A percentile compares a stretch with the other conserved stretches of the same genome.
Conservation (phyloP, 1,284 basidiomycete species). For the Retiboletus fuscus region DNA sequence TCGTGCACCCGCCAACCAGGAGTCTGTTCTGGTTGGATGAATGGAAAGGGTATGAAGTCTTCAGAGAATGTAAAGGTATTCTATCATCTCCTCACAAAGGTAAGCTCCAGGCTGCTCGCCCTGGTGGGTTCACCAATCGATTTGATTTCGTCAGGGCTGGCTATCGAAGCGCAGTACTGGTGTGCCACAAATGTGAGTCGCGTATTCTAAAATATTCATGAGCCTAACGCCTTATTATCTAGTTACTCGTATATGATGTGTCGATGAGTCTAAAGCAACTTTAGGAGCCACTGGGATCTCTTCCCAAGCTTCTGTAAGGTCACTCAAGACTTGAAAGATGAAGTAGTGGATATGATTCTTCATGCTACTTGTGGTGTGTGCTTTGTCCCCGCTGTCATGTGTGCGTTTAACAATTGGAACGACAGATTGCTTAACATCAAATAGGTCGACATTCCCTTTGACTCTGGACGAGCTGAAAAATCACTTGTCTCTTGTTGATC, state of each 20-base stretch:
- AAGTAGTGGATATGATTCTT: slow-evolving; percentile 60
- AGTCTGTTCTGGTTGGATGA: slow-evolving; percentile 48
- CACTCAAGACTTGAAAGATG: slow-evolving; percentile 54
- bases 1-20: slow-evolving; percentile 44
- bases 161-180: slow-evolving; percentile 67
- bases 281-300: slow-evolving; percentile 63
- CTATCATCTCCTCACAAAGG: slow-evolving; percentile 45
- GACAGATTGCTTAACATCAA: slow-evolving; percentile 48
- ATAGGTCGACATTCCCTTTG: slow-evolving; percentile 43
- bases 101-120: slow-evolving; percentile 11
- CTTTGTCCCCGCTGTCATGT: slow-evolving; percentile 1
- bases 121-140: background rate
- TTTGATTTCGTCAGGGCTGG: slow-evolving; percentile 53
- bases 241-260: background rate
- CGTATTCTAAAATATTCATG: background rate
- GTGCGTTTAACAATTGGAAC: background rate
- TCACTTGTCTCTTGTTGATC: slow-evolving; percentile 38
- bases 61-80: slow-evolving; percentile 39
- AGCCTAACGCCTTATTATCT: slow-evolving; percentile 28
- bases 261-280: slow-evolving; percentile 23
- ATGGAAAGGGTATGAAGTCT: slow-evolving; percentile 37
- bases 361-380: slow-evolving; percentile 61
- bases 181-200: slow-evolving; percentile 41
- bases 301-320: slow-evolving; percentile 60
- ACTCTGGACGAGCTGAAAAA: slow-evolving; percentile 35